These are phyloP conservation scores for bread wheat (Triticum aestivum) DNA, from an alignment of 176 grass and related monocot species.

Conservation along the genomic window DNA sequence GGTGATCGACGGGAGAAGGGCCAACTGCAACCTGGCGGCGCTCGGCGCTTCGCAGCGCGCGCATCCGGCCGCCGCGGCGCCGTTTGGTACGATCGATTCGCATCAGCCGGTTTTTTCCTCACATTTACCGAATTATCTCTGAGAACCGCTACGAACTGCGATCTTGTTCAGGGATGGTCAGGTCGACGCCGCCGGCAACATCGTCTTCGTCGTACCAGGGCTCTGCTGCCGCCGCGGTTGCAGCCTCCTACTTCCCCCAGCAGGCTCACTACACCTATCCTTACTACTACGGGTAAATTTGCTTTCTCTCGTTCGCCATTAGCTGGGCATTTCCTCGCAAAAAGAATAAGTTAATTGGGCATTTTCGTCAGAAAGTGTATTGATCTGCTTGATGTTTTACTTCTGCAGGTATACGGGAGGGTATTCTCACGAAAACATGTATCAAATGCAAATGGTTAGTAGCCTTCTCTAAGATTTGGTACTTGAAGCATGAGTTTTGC, in stretches of 20 bases:
- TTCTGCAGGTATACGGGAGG: conserved; percentile 42
- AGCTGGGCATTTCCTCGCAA: too few relatives aligned
- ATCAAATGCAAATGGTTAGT: conserved; percentile 49
- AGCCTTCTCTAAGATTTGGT: background rate
- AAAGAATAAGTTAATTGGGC: background rate
- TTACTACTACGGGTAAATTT: conserved; percentile 52
- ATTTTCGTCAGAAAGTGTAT: background rate
- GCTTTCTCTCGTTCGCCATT: background rate
- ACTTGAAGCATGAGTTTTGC: background rate
- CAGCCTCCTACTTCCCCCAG: conserved; percentile 47
- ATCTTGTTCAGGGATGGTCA: conserved; percentile 31
- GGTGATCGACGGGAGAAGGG: conserved; percentile 53
- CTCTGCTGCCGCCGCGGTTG: conserved; percentile 1
- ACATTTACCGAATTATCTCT: background rate
- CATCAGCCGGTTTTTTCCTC: background rate
- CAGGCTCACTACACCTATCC: conserved; percentile 35
- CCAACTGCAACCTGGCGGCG: conserved; percentile 63
- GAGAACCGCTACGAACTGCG: background rate
- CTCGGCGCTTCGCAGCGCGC: conserved; percentile 30
- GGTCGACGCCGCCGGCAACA: conserved; percentile 20
- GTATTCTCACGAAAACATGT: conserved; percentile 54
- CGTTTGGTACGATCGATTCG: background rate
- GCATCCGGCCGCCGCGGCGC: background rate
- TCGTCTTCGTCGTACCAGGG: conserved; percentile 39
- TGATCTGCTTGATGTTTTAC: background rate